Base-by-base conservation (phyloP, 2,329 filamentous ascomycete genomes). In the Diplodia scrobiculata region DNA sequence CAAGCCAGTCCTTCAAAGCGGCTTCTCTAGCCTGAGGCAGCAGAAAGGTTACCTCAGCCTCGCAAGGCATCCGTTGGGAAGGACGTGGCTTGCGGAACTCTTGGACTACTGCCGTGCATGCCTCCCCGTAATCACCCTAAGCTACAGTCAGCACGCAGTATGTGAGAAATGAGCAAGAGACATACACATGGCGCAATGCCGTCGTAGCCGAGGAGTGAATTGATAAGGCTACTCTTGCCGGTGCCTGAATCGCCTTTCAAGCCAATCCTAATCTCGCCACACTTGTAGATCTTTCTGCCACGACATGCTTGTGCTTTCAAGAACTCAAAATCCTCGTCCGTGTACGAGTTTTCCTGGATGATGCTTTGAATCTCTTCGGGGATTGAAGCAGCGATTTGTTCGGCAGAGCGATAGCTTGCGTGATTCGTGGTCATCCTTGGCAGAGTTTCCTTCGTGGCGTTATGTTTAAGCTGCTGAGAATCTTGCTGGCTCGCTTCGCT, bases 91-190 rank as follows among this genome's bases (percentile, higher is more conserved):
- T 21, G 2, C 62, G n/a, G 10, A 65, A 65, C 17, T 65, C 62
- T 11, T 65, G 62, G 4, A 47, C 50, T 3, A 55, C 62, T 1
- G 62, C 38, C 2, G 62, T 55, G 25, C 62, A 65, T 2, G 62
- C 62, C 13, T 52, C 36, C 1, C 17, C 25, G 0, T 34, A 25
- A 3, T 21, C 19, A 0, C 50, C 21, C 62, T 65, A 11, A 2
- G n/a, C 0, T 36, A 34, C 7, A 36, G 19, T 63, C 9, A 51
- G 41, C 14, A 45, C 19, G 14, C 9, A n/a, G 4, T 2, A 9
- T 47, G 1, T 13, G 36, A 29, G 3, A 21, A 6, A 14, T 1
- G 4, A 32, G 3, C 0, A 17, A 17, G 4, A 38, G 6, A 53
- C 50, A 34, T 34, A 65, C 62, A 5, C 2, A 11, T 9, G 48